phyloP scores from a whole-genome alignment of 257 asterid genomes.

The Cruciata laevipes region DNA sequence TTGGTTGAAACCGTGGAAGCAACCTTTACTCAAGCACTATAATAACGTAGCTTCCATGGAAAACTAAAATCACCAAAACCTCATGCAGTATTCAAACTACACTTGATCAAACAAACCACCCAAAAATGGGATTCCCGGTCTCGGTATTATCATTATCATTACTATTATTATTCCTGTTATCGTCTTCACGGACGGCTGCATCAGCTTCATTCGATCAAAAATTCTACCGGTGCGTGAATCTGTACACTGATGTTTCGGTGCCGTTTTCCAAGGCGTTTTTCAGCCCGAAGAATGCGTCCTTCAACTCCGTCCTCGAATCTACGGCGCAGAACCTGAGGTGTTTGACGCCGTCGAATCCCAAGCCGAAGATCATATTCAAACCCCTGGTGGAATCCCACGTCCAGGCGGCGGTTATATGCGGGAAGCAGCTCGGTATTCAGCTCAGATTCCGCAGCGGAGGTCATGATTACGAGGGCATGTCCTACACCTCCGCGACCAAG shows the following conservation, averaged over 20 bases:
- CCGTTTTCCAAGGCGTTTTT: constrained; percentile 6
- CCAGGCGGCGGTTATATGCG: constrained; percentile 14
- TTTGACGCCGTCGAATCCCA: constrained; percentile 13
- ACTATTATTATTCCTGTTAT: background rate
- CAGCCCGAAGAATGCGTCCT: constrained; percentile 13
- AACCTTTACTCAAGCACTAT: background rate
- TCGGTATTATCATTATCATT: background rate
- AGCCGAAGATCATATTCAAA: constrained; percentile 22
- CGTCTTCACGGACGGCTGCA: background rate
- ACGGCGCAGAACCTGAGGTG: constrained; percentile 22
- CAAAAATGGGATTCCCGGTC: background rate
- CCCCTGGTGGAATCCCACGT: constrained; percentile 21
- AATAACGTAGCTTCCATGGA: background rate
- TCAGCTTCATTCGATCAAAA: background rate
- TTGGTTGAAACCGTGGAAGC: background rate
- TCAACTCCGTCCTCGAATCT: constrained; percentile 13
- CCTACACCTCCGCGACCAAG: constrained; percentile 1
- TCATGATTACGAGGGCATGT: constrained; percentile 15
- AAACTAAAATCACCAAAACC: background rate
- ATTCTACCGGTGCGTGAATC: background rate
- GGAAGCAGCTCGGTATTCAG: background rate
- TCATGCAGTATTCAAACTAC: background rate
- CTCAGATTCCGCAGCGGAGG: constrained; percentile 6
- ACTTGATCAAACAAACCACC: background rate
- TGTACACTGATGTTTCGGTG: background rate